Evolutionary conservation across 2,329 filamentous ascomycete genomes (phyloP).

Genomic region (Aspergillus phoenicis): DNA sequence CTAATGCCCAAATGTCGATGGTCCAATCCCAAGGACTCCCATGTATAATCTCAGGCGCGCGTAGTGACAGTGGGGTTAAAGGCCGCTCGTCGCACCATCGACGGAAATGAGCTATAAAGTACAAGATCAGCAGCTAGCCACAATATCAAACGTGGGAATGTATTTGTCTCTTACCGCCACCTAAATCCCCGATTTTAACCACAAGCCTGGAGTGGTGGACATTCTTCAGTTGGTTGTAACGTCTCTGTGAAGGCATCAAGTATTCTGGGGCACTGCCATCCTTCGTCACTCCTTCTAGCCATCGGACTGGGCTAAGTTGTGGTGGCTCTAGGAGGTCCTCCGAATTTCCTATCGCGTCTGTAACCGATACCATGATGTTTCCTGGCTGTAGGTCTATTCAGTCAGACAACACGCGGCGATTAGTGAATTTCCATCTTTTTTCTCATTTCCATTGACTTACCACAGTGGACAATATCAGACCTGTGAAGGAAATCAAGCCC

Average conservation of each 20-base stretch:
- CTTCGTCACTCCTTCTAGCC: conserved; percentile 19
- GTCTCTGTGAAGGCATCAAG: conserved; percentile 23
- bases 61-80: conserved; percentile 21
- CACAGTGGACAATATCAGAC: conserved; percentile 23
- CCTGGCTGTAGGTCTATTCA: conserved; percentile 25
- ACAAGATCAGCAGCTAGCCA: not conserved
- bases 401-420: too few species aligned
- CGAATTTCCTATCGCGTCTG: too few species aligned
- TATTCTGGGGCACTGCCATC: conserved; percentile 24
- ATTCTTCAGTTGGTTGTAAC: conserved; percentile 19
- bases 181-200: conserved; percentile 27
- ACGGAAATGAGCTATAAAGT: conserved; percentile 4
- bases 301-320: conserved; percentile 22
- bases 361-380: conserved; percentile 15
- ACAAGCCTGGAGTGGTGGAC: conserved; percentile 15
- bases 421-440: too few species aligned
- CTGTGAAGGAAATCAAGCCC: conserved; percentile 24
- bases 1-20: conserved; percentile 27
- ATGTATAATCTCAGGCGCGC: conserved; percentile 25
- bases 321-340: conserved; percentile 16
- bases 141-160: not conserved
- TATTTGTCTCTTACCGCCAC: conserved; percentile 22
- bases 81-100: conserved; percentile 11
- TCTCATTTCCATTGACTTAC: conserved; percentile 10
- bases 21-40: conserved; percentile 16